Conservation (phyloP, 495 filamentous ascomycete species). For the Hypomontagnella monticulosa region DNA sequence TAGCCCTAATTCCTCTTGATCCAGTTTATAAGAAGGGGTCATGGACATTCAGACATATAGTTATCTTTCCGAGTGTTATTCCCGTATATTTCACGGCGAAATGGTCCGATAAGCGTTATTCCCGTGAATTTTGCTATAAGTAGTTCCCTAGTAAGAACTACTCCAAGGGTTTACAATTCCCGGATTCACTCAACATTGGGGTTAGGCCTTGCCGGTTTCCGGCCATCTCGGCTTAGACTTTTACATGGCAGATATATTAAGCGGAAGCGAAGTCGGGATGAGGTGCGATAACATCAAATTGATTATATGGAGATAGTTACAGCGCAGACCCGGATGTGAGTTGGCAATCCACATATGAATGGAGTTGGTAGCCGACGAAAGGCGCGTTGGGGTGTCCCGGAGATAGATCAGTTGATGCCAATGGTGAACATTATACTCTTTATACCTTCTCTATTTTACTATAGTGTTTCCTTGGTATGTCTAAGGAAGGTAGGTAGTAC, state of each 20-base stretch:
- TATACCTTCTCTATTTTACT: no score
- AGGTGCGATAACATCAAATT: neutral
- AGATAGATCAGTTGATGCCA: no score
- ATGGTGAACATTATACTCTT: no score
- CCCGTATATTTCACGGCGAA: slow-evolving; percentile 12
- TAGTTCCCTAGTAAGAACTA: neutral
- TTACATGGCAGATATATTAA: slow-evolving; percentile 1
- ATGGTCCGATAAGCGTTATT: slow-evolving; percentile 14
- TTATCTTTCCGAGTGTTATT: slow-evolving; percentile 15
- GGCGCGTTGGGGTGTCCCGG: no score
- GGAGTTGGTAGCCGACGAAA: no score
- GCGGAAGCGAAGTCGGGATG: slow-evolving; percentile 32
- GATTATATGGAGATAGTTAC: neutral
- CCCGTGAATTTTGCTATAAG: neutral
- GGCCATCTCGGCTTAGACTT: slow-evolving; percentile 4
- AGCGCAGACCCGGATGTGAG: neutral
- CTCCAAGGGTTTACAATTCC: slow-evolving; percentile 6
- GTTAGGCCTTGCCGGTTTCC: slow-evolving; percentile 17
- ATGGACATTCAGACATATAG: neutral
- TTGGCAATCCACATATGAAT: no score
- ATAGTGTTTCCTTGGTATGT: no score
- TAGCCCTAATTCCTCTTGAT: neutral
- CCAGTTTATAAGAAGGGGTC: slow-evolving; percentile 29
- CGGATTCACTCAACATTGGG: slow-evolving; percentile 20
- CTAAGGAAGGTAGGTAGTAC: no score